Evolutionary conservation across 306 rosid species (phyloP), one percentile per base, ranked within the genome.

Genomic region (Sechiopsis laciniata): DNA sequence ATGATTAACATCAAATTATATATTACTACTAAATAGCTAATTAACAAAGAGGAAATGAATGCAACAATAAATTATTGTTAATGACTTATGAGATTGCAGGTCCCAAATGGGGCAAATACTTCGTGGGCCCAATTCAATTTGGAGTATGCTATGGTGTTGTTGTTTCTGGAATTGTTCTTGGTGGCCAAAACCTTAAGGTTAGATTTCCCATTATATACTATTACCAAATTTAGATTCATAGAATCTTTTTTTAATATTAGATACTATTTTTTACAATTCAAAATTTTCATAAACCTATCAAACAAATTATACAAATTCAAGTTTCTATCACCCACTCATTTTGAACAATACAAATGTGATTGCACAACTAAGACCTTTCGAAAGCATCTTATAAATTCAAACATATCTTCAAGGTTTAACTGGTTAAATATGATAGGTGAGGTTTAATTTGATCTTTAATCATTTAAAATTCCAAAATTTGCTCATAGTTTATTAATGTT

Each of bases 101-200:
- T 77, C 91, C 90, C 24, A 37, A 80, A 73, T 92, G 95, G 96
- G 92, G 89, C 10, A 90, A 64, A 55, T 87, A 87, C 83, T 81
- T 83, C 11, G 88, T 88, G 8, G 92, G 88, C 0, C 97, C 95
- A 0, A 82, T 88, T 78, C 97, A 90, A 55, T 83, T 90, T 78
- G 74, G 76, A 51, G 73, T 88, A 46, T 90, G 95, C 82, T 85
- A 66, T 75, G 97, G 92, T 48, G 81, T 84, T 8, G 97, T 87
- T 32, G 82, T 92, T 68, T 84, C 78, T 65, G 84, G 88, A 65
- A 82, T 83, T 77, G 83, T 92, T 51, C 87, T 92, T 1, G 97
- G 95, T 77, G 96, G 97, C 42, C 88, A 84, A 73, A 84, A 88
- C 80, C 88, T 89, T 17, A 88, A 88, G 87, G 96, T 84, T 10